These are phyloP conservation scores for Wallacemonas collosoma DNA, from an alignment of 208 protist genomes.

Conservation along the genomic window DNA sequence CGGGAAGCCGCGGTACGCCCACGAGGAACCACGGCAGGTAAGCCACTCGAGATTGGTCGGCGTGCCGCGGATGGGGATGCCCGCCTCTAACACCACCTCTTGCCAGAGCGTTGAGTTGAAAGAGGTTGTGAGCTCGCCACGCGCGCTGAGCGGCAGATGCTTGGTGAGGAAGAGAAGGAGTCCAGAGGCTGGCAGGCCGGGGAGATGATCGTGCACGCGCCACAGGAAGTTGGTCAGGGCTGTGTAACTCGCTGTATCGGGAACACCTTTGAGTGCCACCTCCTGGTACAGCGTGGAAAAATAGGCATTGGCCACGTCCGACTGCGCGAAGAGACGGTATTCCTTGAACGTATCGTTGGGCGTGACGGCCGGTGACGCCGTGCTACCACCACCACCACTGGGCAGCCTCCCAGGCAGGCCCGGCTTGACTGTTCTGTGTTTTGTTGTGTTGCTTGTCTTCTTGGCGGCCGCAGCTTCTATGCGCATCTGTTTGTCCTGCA, in stretches of 20 bases:
- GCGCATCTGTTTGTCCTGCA: neutral
- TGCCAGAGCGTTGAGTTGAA: slow-evolving; percentile 41
- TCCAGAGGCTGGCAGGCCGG: slow-evolving; percentile 36
- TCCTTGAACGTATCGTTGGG: slow-evolving; percentile 33
- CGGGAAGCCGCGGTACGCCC: slow-evolving; percentile 64
- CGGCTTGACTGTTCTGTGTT: neutral
- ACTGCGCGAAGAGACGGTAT: slow-evolving; percentile 30
- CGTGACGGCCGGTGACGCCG: no score
- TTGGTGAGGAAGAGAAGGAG: slow-evolving; percentile 33
- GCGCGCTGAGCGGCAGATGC: neutral
- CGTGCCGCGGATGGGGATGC: slow-evolving; percentile 50
- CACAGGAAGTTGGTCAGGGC: slow-evolving; percentile 52
- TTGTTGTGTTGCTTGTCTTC: neutral
- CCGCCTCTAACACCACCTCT: slow-evolving; percentile 37
- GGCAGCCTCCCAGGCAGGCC: no score
- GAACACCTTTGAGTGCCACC: slow-evolving; percentile 43
- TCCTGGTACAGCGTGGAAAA: slow-evolving; percentile 67
- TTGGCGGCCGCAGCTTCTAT: slow-evolving; percentile 6
- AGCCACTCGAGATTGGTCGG: slow-evolving; percentile 48
- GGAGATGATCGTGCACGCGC: slow-evolving; percentile 37
- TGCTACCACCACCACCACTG: neutral
- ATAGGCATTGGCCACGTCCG: slow-evolving; percentile 63
- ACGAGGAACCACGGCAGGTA: slow-evolving; percentile 61
- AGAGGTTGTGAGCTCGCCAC: neutral
- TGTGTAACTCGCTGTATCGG: slow-evolving; percentile 17